These are phyloP conservation scores for Tympanopsis confertula DNA, from an alignment of 2,329 filamentous ascomycete genomes.

Conservation along the genomic window DNA sequence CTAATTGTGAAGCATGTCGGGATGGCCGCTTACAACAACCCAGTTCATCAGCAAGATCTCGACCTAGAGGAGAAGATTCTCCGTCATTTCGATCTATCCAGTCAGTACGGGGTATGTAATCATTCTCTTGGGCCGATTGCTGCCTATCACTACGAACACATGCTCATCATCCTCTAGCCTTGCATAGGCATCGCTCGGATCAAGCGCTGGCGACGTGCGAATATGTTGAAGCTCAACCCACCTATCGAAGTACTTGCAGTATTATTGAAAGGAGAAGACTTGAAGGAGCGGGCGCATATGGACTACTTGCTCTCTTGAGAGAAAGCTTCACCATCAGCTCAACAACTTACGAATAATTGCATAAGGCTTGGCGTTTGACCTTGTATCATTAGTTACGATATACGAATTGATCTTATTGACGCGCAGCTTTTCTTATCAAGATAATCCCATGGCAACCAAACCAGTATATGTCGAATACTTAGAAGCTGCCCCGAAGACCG, in stretches of 20 bases:
- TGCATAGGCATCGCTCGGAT: slow-evolving; percentile 51
- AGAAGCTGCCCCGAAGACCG: too few species aligned
- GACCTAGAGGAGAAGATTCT: slow-evolving; percentile 47
- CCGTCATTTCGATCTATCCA: slow-evolving; percentile 51
- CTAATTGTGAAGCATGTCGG: neutral
- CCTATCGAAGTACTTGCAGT: slow-evolving; percentile 53
- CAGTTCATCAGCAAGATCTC: slow-evolving; percentile 44
- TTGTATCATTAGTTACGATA: too few species aligned
- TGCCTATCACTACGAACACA: neutral
- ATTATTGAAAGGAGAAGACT: slow-evolving; percentile 35
- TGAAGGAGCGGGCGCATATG: slow-evolving; percentile 35
- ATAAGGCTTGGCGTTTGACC: too few species aligned
- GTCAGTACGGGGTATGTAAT: slow-evolving; percentile 45
- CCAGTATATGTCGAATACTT: too few species aligned
- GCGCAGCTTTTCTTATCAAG: too few species aligned
- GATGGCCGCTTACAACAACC: neutral
- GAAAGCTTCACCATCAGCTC: too few species aligned
- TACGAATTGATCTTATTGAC: too few species aligned
- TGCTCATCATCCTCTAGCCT: slow-evolving; percentile 31
- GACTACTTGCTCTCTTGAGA: slow-evolving; percentile 33
- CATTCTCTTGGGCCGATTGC: slow-evolving; percentile 16
- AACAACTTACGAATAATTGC: too few species aligned
- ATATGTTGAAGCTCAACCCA: slow-evolving; percentile 43
- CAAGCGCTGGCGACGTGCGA: slow-evolving; percentile 53
- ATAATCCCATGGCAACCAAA: too few species aligned